Evolutionary conservation across 1,284 basidiomycete species (phyloP).

Genomic region (Hemileia vastatrix): DNA sequence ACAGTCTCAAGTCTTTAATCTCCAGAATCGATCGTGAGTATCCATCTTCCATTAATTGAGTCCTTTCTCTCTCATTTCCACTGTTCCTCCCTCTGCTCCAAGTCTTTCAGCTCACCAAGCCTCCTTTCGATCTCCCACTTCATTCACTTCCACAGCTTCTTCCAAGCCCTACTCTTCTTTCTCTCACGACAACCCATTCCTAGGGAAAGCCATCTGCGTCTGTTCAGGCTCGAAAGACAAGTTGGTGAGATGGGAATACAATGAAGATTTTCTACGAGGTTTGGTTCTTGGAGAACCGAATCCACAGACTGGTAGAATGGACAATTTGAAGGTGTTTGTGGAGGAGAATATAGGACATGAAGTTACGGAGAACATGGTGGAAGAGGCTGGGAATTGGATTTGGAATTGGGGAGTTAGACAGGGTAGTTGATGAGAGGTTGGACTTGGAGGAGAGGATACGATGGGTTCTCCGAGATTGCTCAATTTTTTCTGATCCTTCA

Average conservation of each 20-base stretch:
- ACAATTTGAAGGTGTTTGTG: constrained; percentile 40
- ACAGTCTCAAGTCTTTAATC: too few relatives aligned
- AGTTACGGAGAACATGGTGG: constrained; percentile 45
- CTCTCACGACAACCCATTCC: constrained; percentile 53
- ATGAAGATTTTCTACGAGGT: constrained; percentile 33
- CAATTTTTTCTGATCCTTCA: too few relatives aligned
- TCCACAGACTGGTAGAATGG: constrained; percentile 26
- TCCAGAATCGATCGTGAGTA: too few relatives aligned
- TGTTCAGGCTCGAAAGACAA: constrained; percentile 51
- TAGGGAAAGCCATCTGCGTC: constrained; percentile 60
- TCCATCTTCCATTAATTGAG: too few relatives aligned
- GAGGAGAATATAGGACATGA: constrained; percentile 46
- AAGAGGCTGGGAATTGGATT: constrained; percentile 43
- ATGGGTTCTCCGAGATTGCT: too few relatives aligned
- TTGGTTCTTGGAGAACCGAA: too few relatives aligned
- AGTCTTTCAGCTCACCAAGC: constrained; percentile 56
- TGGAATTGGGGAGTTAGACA: constrained; percentile 39
- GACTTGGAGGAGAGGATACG: too few relatives aligned
- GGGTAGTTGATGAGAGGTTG: too few relatives aligned
- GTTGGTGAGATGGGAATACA: constrained; percentile 40
- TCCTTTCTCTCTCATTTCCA: too few relatives aligned
- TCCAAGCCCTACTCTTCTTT: constrained; percentile 55
- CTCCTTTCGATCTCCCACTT: constrained; percentile 47
- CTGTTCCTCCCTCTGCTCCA: too few relatives aligned
- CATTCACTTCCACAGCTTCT: constrained; percentile 24